phyloP scores from a whole-genome alignment of 192 early-diverging fungal species.

The Gonapodya sp. region DNA sequence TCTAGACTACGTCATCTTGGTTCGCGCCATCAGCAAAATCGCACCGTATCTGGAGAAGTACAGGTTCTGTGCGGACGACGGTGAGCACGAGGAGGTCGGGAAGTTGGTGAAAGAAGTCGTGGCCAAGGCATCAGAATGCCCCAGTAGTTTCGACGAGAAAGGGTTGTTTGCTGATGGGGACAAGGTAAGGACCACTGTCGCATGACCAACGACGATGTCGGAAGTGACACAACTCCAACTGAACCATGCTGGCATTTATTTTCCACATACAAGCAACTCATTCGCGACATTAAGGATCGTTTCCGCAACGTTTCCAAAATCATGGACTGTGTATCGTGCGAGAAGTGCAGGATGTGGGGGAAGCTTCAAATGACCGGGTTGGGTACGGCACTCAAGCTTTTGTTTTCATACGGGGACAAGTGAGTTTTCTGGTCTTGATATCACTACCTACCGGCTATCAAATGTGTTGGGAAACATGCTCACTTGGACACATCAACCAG shows the following conservation, averaged over 20 bases:
- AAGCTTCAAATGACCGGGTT: conserved; percentile 88
- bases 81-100: conserved; percentile 39
- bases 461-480: conserved; percentile 6
- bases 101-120: conserved; percentile 48
- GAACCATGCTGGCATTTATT: not conserved
- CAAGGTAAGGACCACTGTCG: conserved; percentile 17
- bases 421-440: conserved; percentile 18
- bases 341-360: conserved; percentile 98
- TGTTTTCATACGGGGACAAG: conserved; percentile 84
- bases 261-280: conserved; percentile 40
- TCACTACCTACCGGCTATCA: not conserved
- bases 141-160: conserved; percentile 83
- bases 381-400: conserved; percentile 91
- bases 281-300: conserved; percentile 76
- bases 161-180: conserved; percentile 64
- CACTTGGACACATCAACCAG: conserved; percentile 6
- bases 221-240: no score
- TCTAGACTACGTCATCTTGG: conserved; percentile 80
- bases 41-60: conserved; percentile 60
- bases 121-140: conserved; percentile 45
- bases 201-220: not conserved
- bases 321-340: conserved; percentile 99
- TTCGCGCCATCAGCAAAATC: conserved; percentile 80
- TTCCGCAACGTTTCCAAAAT: conserved; percentile 95
- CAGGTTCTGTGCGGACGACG: conserved; percentile 61